Base-by-base conservation (phyloP, 1,284 basidiomycete genomes). In the Apiotrichum domesticum region DNA sequence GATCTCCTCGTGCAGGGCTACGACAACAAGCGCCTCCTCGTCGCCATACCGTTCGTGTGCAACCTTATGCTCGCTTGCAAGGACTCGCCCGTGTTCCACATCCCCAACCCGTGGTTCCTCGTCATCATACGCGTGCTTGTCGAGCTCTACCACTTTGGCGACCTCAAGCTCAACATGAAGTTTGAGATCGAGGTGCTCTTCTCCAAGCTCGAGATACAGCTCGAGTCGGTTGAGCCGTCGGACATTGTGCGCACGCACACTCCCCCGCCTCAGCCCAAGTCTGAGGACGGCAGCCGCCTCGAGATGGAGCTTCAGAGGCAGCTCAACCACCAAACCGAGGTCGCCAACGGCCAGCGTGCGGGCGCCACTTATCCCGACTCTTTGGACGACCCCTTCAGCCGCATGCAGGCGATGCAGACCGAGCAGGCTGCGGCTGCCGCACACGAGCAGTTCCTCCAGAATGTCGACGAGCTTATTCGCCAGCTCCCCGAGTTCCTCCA, bases 151-250 rank as follows among this genome's bases (percentile, higher is more conserved):
- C 91, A 95, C 71, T 96, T 87, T 67, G 95, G 93, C 3, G 94
- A 98, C 68, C 82, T 98, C 61, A 96, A 97, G 78, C 81, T 98
- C 59, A 97, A 98, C 73, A 82, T 95, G 73, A 98, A 98, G 76
- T 98, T 98, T 70, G 96, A 98, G 78, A 98, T 99, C 63, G 96
- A 99, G 77, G 87, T 98, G 35, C 80, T 98, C 8, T 98, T 95
- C 82, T 95, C 93, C 76, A 85, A 85, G 45, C 84, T 98, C 37
- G 86, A 88, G 37, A 84, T 99, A 63, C 87, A 95, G 69, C 83
- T 98, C 46, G 90, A 90, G 71, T 78, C 86, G 10, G 81, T 98
- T 45, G 89, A 96, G 71, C 86, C 90, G 2, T 88, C 91, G 6
- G 86, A 83, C 7, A 83, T 95, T 58, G 80, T 98, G 33, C 75